Conservation (phyloP, 257 asterid species). For the Schizonepeta tenuifolia region DNA sequence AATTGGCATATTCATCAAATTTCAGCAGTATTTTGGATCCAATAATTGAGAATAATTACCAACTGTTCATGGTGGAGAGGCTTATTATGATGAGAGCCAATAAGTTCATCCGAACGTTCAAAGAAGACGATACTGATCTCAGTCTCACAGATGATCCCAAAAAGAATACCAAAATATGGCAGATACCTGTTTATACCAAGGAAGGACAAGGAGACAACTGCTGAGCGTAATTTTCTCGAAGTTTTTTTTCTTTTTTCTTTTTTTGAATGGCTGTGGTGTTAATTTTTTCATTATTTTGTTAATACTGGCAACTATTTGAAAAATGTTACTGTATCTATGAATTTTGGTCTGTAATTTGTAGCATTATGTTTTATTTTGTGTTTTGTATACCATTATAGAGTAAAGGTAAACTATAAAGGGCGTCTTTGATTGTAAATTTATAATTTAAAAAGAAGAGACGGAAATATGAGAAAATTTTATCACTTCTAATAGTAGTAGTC, state of each 20-base stretch:
- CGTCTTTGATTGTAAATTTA: too few species aligned
- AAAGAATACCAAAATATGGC: conserved; percentile 86
- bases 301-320: not conserved
- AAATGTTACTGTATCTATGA: conserved; percentile 6
- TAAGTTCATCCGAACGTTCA: conserved; percentile 66
- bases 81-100: conserved; percentile 82
- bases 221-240: conserved; percentile 31
- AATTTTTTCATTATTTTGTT: conserved; percentile 30
- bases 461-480: too few species aligned
- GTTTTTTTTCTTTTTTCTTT: not conserved
- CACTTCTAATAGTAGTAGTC: too few species aligned
- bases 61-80: conserved; percentile 90
- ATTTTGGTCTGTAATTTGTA: conserved; percentile 14
- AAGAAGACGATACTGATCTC: conserved; percentile 67
- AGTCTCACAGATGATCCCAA: conserved; percentile 94
- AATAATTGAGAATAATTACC: conserved; percentile 80
- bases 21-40: conserved; percentile 78
- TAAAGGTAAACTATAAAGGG: too few species aligned
- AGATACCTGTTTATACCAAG: conserved; percentile 70
- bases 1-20: conserved; percentile 81
- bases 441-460: too few species aligned
- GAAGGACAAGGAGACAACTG: conserved; percentile 59
- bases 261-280: conserved; percentile 2
- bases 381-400: not conserved
- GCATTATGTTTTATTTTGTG: not conserved